Evolutionary conservation across 768 basidiomycete species (phyloP), one percentile per base, ranked within the genome.

Genomic region (Lactarius vividus): DNA sequence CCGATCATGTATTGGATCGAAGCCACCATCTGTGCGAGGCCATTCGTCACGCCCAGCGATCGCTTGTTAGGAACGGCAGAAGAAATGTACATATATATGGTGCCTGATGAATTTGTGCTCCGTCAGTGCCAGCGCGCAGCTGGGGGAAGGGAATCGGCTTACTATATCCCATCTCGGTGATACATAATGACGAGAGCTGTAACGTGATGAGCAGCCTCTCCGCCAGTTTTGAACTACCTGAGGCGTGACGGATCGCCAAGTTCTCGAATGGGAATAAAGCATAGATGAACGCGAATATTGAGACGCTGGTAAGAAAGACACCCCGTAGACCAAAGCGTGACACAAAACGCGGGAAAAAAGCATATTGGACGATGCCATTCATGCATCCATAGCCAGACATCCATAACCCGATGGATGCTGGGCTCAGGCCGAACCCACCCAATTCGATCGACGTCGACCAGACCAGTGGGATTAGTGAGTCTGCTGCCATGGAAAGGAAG

Each of bases 21-120:
- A 33, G 75, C 72, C 40, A 71, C 65, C 65, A 73, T 70, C 80
- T 81, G 73, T n/a, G 72, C 71, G n/a, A 77, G 31, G 63, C 88
- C 89, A 67, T 89, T 89, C 23, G 85, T 87, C 2, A 86, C 83
- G 11, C 88, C 88, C 7, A 89, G 79, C 9, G 85, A 83, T 13
- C 83, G 82, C 29, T 80, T 80, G 61, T 87, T 87, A 2, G 89
- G 88, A 0, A 88, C 78, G 15, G 88, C 80, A 6, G 83, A 83
- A 11, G 83, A 80, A 64, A 91, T 85, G 67, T 84, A 88, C 61
- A 90, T 87, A 74, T 88, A 89, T 28, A 88, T 74, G 53, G 85
- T 83, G 28, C 88, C 88, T 88, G 62, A 11, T 35, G 7, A 2
- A 56, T 33, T 13, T 37, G 16, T 37, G 9, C 37, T 2, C 10